These are phyloP conservation scores for Astragalus glycyphyllos DNA, from an alignment of 306 rosid species.

Conservation along the genomic window DNA sequence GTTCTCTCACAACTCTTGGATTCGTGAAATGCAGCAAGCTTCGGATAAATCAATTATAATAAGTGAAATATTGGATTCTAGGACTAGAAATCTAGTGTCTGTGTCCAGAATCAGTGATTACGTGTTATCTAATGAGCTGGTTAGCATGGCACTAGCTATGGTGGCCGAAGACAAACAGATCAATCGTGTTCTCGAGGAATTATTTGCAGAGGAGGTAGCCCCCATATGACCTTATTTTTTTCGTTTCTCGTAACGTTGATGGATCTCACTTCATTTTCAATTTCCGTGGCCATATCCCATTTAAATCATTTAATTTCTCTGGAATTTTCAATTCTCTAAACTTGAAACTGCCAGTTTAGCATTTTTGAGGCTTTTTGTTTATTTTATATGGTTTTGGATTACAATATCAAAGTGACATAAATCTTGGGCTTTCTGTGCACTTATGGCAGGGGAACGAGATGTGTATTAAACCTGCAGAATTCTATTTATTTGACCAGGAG, in stretches of 20 bases:
- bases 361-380: not conserved
- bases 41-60: slow-evolving; percentile 92
- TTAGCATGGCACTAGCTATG: slow-evolving; percentile 98
- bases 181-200: slow-evolving; percentile 97
- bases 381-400: slow-evolving; percentile 30
- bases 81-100: slow-evolving; percentile 97
- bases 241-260: slow-evolving; percentile 23
- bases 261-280: slow-evolving; percentile 28
- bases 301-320: not conserved
- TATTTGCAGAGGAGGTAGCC: slow-evolving; percentile 87
- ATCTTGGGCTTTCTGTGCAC: slow-evolving; percentile 24
- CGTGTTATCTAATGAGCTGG: slow-evolving; percentile 92
- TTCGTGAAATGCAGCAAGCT: slow-evolving; percentile 97
- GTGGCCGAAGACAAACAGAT: slow-evolving; percentile 99
- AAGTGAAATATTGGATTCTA: slow-evolving; percentile 95
- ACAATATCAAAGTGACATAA: not conserved
- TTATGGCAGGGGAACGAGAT: slow-evolving; percentile 85
- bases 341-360: slow-evolving; percentile 14
- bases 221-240: not conserved
- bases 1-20: slow-evolving; percentile 95
- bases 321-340: slow-evolving; percentile 25
- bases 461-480: slow-evolving; percentile 92
- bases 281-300: slow-evolving; percentile 23
- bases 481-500: slow-evolving; percentile 91
- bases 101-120: slow-evolving; percentile 98